Evolutionary conservation across 257 asterid genomes (phyloP).

Genomic region (Mentha longifolia): DNA sequence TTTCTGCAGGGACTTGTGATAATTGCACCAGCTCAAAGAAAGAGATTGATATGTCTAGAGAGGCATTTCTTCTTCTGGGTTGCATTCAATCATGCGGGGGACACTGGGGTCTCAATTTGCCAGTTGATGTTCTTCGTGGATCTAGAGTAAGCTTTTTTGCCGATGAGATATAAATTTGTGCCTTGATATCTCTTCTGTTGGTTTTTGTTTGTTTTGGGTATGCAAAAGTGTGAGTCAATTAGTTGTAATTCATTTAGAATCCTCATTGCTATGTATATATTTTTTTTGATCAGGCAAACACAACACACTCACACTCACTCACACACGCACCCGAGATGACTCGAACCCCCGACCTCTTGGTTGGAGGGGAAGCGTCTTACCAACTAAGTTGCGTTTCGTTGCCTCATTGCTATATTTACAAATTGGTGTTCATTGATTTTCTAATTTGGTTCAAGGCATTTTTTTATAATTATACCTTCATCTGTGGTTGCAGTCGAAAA

Average conservation of each 20-base stretch:
- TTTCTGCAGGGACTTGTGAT: slow-evolving; percentile 80
- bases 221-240: background rate
- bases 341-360: too few relatives aligned
- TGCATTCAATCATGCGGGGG: slow-evolving; percentile 85
- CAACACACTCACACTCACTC: too few relatives aligned
- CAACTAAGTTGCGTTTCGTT: too few relatives aligned
- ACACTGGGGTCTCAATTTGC: slow-evolving; percentile 90
- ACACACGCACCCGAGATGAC: too few relatives aligned
- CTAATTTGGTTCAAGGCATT: slow-evolving; percentile 8
- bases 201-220: slow-evolving; percentile 3
- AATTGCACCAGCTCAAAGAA: slow-evolving; percentile 78
- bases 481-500: slow-evolving; percentile 69
- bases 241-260: background rate
- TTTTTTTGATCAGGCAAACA: too few relatives aligned
- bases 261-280: too few relatives aligned
- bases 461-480: slow-evolving; percentile 25
- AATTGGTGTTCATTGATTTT: slow-evolving; percentile 7
- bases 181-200: slow-evolving; percentile 18
- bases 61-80: slow-evolving; percentile 89
- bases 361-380: too few relatives aligned
- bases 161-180: slow-evolving; percentile 25
- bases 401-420: slow-evolving; percentile 4
- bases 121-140: slow-evolving; percentile 93
- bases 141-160: slow-evolving; percentile 72
- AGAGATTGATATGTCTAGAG: slow-evolving; percentile 82